A percentile compares a stretch with the other conserved stretches of the same genome.
Evolutionary conservation across 1,284 basidiomycete species (phyloP).

Genomic region (Sanghuangporus weigelae): DNA sequence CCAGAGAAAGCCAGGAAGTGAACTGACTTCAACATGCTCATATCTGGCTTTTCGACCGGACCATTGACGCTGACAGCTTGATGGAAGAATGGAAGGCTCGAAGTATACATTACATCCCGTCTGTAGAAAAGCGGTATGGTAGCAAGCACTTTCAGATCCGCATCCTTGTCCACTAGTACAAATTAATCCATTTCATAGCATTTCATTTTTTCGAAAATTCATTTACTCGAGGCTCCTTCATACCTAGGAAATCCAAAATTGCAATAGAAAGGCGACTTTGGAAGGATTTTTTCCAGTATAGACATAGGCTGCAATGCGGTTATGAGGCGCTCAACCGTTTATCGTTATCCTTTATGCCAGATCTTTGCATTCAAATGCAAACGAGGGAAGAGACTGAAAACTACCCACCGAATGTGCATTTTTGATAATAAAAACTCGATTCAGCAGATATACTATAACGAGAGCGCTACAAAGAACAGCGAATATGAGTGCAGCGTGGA

Average conservation of each 20-base stretch:
- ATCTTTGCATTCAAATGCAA: background rate
- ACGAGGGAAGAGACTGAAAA: no score
- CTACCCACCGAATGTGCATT: no score
- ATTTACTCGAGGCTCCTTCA: background rate
- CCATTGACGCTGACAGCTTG: no score
- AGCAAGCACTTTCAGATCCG: no score
- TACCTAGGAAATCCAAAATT: background rate
- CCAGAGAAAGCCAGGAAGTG: background rate
- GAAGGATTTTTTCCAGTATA: background rate
- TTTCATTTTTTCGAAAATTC: background rate
- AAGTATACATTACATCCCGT: no score
- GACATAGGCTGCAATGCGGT: background rate
- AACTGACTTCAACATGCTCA: background rate
- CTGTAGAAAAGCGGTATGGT: no score
- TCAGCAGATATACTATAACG: no score
- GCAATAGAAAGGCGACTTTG: background rate
- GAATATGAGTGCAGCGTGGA: no score
- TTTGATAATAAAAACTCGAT: no score
- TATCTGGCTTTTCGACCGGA: background rate
- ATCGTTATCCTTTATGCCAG: background rate
- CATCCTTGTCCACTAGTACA: no score
- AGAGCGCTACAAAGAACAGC: no score
- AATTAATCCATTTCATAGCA: background rate
- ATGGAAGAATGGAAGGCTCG: no score
- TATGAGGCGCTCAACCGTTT: background rate